Percentiles rank a stretch among this genome's conserved stretches.
Conservation (phyloP, 169 alveolate genomes). For the Plasmodium vivax region DNA sequence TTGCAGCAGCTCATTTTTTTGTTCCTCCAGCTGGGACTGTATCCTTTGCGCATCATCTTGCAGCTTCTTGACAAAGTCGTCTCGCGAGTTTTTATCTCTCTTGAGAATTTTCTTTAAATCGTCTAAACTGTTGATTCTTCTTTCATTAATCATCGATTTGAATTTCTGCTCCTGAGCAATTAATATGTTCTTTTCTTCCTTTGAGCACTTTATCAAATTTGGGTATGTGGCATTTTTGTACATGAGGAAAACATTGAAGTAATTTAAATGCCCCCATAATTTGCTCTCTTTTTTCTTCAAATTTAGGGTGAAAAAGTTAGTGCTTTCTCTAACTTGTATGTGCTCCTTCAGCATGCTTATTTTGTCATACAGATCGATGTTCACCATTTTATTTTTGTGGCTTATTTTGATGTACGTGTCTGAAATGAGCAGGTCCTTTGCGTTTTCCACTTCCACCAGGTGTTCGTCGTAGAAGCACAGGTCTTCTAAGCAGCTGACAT, state of each 20-base stretch:
- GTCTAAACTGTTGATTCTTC: constrained; percentile 56
- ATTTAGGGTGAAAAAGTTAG: constrained; percentile 3
- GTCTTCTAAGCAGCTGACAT: background rate
- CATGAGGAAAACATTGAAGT: constrained; percentile 21
- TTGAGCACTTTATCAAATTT: constrained; percentile 57
- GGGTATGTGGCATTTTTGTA: constrained; percentile 49
- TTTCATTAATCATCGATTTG: constrained; percentile 27
- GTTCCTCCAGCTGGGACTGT: constrained; percentile 29
- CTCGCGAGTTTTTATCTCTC: constrained; percentile 2
- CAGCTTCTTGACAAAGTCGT: constrained; percentile 12
- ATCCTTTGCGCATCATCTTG: constrained; percentile 60
- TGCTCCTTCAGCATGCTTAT: constrained; percentile 33
- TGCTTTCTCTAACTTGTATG: constrained; percentile 8
- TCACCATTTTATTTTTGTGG: constrained; percentile 21
- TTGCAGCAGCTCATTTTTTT: constrained; percentile 15
- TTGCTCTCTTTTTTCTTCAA: constrained; percentile 54
- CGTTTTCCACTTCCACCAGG: background rate
- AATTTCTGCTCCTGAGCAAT: constrained; percentile 32
- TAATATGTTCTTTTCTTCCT: constrained; percentile 50
- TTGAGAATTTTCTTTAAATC: constrained; percentile 25
- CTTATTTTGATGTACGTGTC: constrained; percentile 37
- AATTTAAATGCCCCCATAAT: constrained; percentile 65
- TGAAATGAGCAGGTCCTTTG: constrained; percentile 26
- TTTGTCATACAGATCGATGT: constrained; percentile 55
- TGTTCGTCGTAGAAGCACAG: background rate